Conservation (phyloP, 495 filamentous ascomycete genomes). For the Penicillium psychrofluorescens region DNA sequence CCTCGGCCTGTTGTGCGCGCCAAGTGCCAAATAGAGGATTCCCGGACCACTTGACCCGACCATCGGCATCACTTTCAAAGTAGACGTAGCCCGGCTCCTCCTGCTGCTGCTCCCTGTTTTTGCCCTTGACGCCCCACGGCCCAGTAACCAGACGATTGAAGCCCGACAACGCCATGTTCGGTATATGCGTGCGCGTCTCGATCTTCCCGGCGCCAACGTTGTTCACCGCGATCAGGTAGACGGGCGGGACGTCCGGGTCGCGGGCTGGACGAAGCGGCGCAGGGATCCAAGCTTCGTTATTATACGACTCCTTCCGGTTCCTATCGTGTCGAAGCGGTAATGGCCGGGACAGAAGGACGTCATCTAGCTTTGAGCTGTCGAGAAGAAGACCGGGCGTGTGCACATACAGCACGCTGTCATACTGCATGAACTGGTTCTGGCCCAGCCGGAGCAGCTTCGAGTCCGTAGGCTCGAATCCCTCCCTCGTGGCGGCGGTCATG, state of each 20-base stretch:
- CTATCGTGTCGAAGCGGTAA: constrained; percentile 31
- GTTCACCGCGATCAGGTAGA: constrained; percentile 39
- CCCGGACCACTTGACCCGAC: constrained; percentile 23
- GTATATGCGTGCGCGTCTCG: constrained; percentile 38
- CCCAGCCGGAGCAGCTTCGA: constrained; percentile 36
- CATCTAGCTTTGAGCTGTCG: constrained; percentile 31
- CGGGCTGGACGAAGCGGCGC: constrained; percentile 32
- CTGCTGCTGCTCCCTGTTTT: constrained; percentile 3
- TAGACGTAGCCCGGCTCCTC: constrained; percentile 33
- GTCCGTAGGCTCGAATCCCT: constrained; percentile 30
- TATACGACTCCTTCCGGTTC: constrained; percentile 29
- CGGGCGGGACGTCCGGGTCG: constrained; percentile 27
- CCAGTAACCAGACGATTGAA: constrained; percentile 30
- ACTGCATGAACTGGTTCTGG: constrained; percentile 43
- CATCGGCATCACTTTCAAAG: constrained; percentile 35
- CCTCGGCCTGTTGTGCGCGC: constrained; percentile 28
- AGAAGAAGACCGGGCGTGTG: constrained; percentile 34
- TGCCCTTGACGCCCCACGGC: constrained; percentile 11
- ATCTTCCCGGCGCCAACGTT: constrained; percentile 26
- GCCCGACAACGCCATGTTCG: constrained; percentile 27
- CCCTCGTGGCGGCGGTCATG: constrained; percentile 28
- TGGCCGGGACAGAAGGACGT: constrained; percentile 28
- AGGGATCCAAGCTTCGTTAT: constrained; percentile 39
- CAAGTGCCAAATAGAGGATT: constrained; percentile 36
- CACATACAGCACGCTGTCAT: constrained; percentile 38